Base-by-base conservation (phyloP, 306 rosid genomes). In the Senna tora region DNA sequence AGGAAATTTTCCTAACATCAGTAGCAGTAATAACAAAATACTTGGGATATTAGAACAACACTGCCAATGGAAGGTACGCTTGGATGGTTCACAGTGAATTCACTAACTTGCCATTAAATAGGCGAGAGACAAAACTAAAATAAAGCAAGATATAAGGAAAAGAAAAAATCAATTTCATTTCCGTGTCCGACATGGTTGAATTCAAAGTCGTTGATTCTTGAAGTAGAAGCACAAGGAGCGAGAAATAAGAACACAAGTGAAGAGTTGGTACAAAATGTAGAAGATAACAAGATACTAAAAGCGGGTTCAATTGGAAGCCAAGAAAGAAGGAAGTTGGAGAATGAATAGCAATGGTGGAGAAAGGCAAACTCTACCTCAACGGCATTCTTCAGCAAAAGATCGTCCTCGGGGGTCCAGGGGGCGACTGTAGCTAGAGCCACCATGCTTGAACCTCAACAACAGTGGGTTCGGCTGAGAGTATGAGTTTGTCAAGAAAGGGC, bases 351-450 rank as follows among this genome's bases (percentile, higher is more conserved):
- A 43, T 11, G 64, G 69, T 13, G 39, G n/a, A n/a, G n/a, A n/a
- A n/a, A n/a, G 76, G 57, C 10, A 55, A 7, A 34, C 2, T n/a
- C 36, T 73, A 94, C 99, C 99, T 94, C 95, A 39, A 94, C 90
- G 10, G 96, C 90, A 86, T 85, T 91, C 75, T 84, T 91, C 49
- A 94, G 92, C 75, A 91, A 59, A 74, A 91, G 82, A 80, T 94
- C 99, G 69, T 94, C 99, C 19, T 87, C 87, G 9, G 93, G 88
- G 68, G 69, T 76, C 98, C 97, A 94, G 7, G 84, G 56, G 33
- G 75, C 17, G 51, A 78, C 30, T 5, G 92, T 79, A 71, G 87
- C 84, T 16, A 90, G 89, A 80, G 96, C 96, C 12, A 94, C 93
- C 98, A 92, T 90, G 36, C 75, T 70, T 22, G 63, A 34, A 28